A percentile compares a stretch with the other conserved stretches of the same genome.
Conservation (phyloP, 2,329 filamentous ascomycete genomes). For the Thielaviopsis punctulata region DNA sequence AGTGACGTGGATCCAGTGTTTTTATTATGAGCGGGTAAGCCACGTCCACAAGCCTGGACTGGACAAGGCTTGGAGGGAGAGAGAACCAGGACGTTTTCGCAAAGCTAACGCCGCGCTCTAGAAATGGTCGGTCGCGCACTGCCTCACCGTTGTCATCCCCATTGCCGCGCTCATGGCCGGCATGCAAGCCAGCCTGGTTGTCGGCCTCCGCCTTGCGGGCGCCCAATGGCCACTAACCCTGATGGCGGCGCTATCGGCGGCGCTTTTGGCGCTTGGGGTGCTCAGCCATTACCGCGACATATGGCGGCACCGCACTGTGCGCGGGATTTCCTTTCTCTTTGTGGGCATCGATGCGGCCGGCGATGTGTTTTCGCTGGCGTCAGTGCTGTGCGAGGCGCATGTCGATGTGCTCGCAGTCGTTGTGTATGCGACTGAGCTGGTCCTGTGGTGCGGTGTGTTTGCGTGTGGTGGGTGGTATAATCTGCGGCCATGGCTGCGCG, state of each 20-base stretch:
- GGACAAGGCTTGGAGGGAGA: no score
- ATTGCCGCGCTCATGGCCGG: constrained; percentile 41
- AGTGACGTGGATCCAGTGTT: constrained; percentile 26
- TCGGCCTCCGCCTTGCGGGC: constrained; percentile 32
- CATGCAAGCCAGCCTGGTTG: constrained; percentile 40
- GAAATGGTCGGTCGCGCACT: constrained; percentile 34
- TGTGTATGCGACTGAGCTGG: constrained; percentile 49
- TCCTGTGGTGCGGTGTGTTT: constrained; percentile 51
- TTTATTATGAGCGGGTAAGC: constrained; percentile 25
- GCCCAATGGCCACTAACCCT: constrained; percentile 44
- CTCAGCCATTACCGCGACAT: constrained; percentile 55
- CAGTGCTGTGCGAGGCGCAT: constrained; percentile 41
- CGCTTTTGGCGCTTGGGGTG: constrained; percentile 47
- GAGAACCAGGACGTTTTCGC: not conserved
- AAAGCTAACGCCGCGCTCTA: constrained; percentile 17
- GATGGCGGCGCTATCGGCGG: constrained; percentile 49
- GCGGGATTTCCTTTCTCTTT: constrained; percentile 57
- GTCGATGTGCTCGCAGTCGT: constrained; percentile 45
- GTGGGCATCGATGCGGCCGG: constrained; percentile 52
- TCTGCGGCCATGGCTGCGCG: constrained; percentile 37
- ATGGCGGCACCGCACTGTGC: constrained; percentile 44
- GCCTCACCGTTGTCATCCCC: constrained; percentile 29
- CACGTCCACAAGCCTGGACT: not conserved
- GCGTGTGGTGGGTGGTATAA: constrained; percentile 49
- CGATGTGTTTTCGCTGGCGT: constrained; percentile 48